A percentile compares a stretch with the other conserved stretches of the same genome.
phyloP scores from a whole-genome alignment of 306 rosid species.

The Cicer bijugum region DNA sequence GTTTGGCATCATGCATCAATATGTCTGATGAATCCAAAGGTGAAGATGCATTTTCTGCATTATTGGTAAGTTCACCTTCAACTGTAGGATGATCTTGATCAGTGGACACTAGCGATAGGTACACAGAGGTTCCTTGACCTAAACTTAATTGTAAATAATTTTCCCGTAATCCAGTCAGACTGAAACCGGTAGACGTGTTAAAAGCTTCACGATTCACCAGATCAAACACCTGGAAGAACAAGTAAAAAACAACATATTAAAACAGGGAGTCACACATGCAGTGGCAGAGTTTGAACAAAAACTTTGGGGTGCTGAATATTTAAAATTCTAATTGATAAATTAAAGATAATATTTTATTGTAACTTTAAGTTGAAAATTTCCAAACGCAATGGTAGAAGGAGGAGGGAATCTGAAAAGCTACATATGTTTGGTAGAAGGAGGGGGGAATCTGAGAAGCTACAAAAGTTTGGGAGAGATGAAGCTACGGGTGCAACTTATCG shows the following conservation, averaged over 20 bases:
- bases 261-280: conserved; percentile 6
- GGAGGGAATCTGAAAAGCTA: no score
- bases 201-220: conserved; percentile 90
- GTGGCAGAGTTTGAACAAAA: no score
- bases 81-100: conserved; percentile 55
- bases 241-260: conserved; percentile 35
- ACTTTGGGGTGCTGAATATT: no score
- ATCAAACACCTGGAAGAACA: conserved; percentile 78
- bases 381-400: no score
- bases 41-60: conserved; percentile 61
- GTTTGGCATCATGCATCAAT: conserved; percentile 60
- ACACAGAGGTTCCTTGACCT: conserved; percentile 76
- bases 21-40: conserved; percentile 83
- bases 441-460: no score
- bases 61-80: conserved; percentile 52
- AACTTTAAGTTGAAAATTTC: no score
- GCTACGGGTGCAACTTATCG: no score
- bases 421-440: no score
- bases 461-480: no score
- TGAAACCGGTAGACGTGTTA: conserved; percentile 67
- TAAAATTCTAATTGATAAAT: no score
- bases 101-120: conserved; percentile 70
- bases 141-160: conserved; percentile 82
- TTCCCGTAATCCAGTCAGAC: conserved; percentile 88
- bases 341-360: no score